These are phyloP conservation scores for Claviceps sp. DNA, from an alignment of 2,329 filamentous ascomycete genomes.

Conservation along the genomic window DNA sequence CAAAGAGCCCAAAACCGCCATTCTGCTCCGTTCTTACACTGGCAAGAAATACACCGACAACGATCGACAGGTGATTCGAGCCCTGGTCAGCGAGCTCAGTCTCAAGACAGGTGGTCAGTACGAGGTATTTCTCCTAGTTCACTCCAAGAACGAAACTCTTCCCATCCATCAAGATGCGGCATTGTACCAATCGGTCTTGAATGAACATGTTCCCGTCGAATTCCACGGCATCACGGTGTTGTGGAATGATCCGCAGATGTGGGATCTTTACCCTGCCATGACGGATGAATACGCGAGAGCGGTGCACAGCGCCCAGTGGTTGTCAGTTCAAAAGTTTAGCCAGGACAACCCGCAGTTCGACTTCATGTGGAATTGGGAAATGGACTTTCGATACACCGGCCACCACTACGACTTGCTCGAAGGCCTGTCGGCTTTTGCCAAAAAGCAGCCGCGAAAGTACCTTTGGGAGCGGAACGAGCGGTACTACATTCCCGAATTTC, in stretches of 20 bases:
- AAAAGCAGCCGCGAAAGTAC: conserved; percentile 55
- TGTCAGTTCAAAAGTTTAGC: conserved; percentile 63
- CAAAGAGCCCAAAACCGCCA: conserved; percentile 47
- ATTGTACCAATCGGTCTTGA: conserved; percentile 46
- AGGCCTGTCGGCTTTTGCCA: conserved; percentile 48
- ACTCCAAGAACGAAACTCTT: conserved; percentile 52
- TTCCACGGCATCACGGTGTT: conserved; percentile 58
- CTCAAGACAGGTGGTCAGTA: conserved; percentile 70
- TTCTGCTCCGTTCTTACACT: conserved; percentile 64
- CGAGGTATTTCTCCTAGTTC: conserved; percentile 65
- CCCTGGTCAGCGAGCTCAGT: conserved; percentile 64
- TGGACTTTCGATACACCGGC: conserved; percentile 65
- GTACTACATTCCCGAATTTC: conserved; percentile 56
- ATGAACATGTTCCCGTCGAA: conserved; percentile 52
- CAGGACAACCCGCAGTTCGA: conserved; percentile 68
- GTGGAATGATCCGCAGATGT: conserved; percentile 64
- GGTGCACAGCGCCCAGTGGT: conserved; percentile 52
- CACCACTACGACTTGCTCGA: conserved; percentile 71
- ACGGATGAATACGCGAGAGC: conserved; percentile 42
- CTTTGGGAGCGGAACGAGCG: conserved; percentile 62
- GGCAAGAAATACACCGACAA: conserved; percentile 66
- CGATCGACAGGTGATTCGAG: conserved; percentile 64
- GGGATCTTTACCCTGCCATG: conserved; percentile 62
- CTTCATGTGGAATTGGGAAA: conserved; percentile 80
- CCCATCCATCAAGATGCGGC: conserved; percentile 46